Evolutionary conservation across 768 basidiomycete genomes (phyloP).

Genomic region (Russula olivacea): DNA sequence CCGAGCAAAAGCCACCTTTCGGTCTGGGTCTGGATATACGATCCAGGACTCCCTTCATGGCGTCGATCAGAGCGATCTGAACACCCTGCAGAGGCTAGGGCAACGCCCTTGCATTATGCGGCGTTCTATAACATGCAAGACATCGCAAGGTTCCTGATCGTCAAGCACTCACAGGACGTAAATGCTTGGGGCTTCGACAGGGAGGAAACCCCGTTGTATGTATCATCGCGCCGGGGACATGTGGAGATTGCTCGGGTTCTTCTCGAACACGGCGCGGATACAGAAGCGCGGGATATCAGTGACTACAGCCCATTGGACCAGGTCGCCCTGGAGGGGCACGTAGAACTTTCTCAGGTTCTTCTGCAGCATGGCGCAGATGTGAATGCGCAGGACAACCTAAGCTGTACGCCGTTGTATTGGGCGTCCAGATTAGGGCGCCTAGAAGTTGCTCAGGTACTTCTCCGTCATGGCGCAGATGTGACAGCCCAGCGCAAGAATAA

Average conservation of each 20-base stretch:
- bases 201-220: neutral
- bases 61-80: neutral
- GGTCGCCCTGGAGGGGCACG: too few species aligned
- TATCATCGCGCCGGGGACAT: neutral
- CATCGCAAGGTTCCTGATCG: neutral
- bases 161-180: neutral
- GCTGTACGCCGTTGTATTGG: neutral
- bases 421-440: too few species aligned
- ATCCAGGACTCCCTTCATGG: fast-evolving
- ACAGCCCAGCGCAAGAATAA: neutral
- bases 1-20: too few species aligned
- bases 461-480: neutral
- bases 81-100: neutral
- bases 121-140: too few species aligned
- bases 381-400: neutral
- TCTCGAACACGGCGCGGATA: neutral
- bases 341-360: neutral
- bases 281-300: neutral
- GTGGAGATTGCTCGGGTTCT: neutral
- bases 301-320: too few species aligned
- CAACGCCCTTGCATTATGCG: too few species aligned
- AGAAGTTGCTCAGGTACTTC: neutral
- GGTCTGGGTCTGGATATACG: too few species aligned
- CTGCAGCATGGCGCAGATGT: neutral
- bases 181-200: neutral